Evolutionary conservation across 805 yeast genomes (phyloP), one percentile per base, ranked within the genome.

Genomic region (Kuraishia hungarica): DNA sequence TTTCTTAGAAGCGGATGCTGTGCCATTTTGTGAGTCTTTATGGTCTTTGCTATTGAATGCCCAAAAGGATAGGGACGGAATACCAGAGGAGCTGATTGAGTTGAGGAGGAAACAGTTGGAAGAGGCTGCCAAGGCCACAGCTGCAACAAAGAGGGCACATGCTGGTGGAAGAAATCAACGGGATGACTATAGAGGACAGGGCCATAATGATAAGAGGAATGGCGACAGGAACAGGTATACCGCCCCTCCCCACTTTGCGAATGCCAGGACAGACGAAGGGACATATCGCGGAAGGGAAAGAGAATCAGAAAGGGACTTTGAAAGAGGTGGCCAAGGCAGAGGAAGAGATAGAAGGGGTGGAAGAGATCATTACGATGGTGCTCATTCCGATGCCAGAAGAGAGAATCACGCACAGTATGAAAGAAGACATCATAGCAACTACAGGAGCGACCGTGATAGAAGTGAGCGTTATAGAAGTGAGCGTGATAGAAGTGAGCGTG

Each of bases 1-100:
- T n/a, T 79, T 79, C 58, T 62, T 81, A 21, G 75, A 71, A 28
- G 68, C 71, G 22, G 74, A 74, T 6, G 62, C 80, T 1, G 53
- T 65, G 52, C 55, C 52, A 48, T 78, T 80, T 57, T 74, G 80
- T 54, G 65, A 63, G 35, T 62, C 68, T 49, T 58, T 81, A 51
- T 81, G 83, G 83, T 62, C 65, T 50, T 62, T 77, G 54, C 60
- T 80, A 50, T 55, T 75, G 2, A 67, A 70, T 39, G 82, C 81
- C 1, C 80, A 78, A 57, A 61, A 67, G 1, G 76, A 75, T 55
- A 60, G 62, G 8, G 74, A 75, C 56, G 84, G 84, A 6, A 70
- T 80, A 13, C 82, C 83, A 0, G 56, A 55, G 21, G 64, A 67
- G 53, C 54, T 76, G 24, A 53, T 70, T 1, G 43, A 51, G 49